phyloP scores from a whole-genome alignment of 2,329 filamentous ascomycete genomes.

The Nigrospora sphaerica region DNA sequence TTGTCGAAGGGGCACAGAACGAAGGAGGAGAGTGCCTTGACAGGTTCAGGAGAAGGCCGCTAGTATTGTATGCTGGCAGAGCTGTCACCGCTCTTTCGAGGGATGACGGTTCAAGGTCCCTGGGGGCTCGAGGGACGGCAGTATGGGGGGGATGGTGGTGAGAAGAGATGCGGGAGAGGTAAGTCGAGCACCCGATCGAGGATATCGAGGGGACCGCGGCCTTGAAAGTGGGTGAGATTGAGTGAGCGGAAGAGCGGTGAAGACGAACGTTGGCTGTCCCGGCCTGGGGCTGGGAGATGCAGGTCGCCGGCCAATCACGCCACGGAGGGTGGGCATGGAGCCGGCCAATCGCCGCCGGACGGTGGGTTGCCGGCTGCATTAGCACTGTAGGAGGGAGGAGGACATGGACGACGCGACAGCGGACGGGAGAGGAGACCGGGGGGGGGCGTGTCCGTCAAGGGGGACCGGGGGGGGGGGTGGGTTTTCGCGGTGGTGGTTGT shows the following conservation, averaged over 20 bases:
- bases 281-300: constrained; percentile 5
- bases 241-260: constrained; percentile 7
- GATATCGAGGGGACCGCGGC: constrained; percentile 7
- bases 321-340: too few species aligned
- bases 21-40: constrained; percentile 23
- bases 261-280: constrained; percentile 7
- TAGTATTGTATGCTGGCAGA: constrained; percentile 38
- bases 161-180: constrained; percentile 4
- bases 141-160: constrained; percentile 4
- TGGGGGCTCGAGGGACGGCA: constrained; percentile 3
- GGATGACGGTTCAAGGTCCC: constrained; percentile 5
- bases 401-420: too few species aligned
- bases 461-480: too few species aligned
- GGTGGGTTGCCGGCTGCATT: background rate
- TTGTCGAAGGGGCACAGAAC: constrained; percentile 26
- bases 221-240: constrained; percentile 7
- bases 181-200: constrained; percentile 8
- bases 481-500: too few species aligned
- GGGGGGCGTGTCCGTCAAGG: too few species aligned
- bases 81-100: constrained; percentile 38
- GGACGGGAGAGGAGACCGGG: too few species aligned
- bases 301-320: constrained; percentile 2
- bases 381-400: too few species aligned
- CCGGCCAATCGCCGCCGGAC: background rate
- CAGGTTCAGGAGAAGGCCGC: constrained; percentile 30